Evolutionary conservation across 2,329 filamentous ascomycete species (phyloP).

Genomic region (Fusarium miscanthi): DNA sequence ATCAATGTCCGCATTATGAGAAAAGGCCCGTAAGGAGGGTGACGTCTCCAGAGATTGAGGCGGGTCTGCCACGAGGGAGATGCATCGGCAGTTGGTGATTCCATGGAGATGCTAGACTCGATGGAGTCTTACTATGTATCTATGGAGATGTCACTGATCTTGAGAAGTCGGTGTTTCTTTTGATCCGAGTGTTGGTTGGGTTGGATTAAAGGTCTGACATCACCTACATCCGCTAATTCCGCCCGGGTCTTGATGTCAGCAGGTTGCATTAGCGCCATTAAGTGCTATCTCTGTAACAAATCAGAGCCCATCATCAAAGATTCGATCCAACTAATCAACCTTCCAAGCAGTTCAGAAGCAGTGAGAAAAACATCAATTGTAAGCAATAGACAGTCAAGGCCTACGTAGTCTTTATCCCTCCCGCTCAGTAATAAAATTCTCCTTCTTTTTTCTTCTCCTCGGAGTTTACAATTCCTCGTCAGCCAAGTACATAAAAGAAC

Average conservation of each 20-base stretch:
- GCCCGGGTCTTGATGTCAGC: constrained; percentile 30
- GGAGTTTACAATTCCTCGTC: constrained; percentile 3
- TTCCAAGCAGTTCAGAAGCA: not conserved
- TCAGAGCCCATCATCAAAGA: not conserved
- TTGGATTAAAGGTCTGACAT: constrained; percentile 33
- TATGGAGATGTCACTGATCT: not conserved
- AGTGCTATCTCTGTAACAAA: not conserved
- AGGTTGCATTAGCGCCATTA: constrained; percentile 40
- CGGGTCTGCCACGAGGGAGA: constrained; percentile 27
- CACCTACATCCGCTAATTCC: not conserved
- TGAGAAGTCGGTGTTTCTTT: not conserved
- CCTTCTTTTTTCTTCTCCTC: not conserved
- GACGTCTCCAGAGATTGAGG: constrained; percentile 8
- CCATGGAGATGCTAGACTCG: not conserved
- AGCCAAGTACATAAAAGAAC: constrained; percentile 1
- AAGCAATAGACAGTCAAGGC: not conserved
- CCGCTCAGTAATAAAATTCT: not conserved
- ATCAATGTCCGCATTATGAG: not conserved
- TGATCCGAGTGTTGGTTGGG: not conserved
- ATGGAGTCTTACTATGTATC: not conserved
- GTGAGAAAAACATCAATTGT: not conserved
- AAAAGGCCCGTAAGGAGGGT: constrained; percentile 9
- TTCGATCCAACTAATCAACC: not conserved
- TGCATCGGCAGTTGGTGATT: constrained; percentile 3
- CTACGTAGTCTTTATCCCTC: not conserved